Evolutionary conservation across 2,329 filamentous ascomycete species (phyloP), one percentile per base, ranked within the genome.

Genomic region (Lachnellula cervina): DNA sequence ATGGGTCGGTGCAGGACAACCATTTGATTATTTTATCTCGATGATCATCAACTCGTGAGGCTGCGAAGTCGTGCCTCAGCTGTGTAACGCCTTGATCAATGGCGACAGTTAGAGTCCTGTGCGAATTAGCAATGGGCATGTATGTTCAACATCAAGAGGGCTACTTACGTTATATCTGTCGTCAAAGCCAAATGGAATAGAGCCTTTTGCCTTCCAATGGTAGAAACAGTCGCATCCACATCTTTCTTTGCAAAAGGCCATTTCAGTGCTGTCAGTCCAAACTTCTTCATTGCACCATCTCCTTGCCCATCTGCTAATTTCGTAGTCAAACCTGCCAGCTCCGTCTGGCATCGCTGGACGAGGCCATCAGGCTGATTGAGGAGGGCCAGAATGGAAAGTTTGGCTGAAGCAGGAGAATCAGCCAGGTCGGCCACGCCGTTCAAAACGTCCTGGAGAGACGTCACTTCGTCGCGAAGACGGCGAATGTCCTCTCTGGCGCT

Each of bases 1-100:
- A 71, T 2, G 69, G 68, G 54, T 74, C 70, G 11, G 72, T 66
- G 1, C 70, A 62, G 0, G 66, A 68, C 1, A 74, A 63, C 72
- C 71, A 73, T 13, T 45, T 19, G 35, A 51, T 28, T 5, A 64
- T 56, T 2, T n/a, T 35, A 11, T 44, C 21, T n/a, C 35, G 38
- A 17, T 50, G 19, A 17, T 37, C 34, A 46, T 48, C 43, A 14
- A 37, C 7, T 23, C 48, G 49, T n/a, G 37, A 32, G 35, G 14
- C 16, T 21, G 49, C 38, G 11, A 59, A 32, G 13, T 52, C 17
- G 28, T 48, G 5, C n/a, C 42, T 54, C 21, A 59, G 21, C 17
- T 46, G 25, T 32, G 50, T 25, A 14, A 56, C 16, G 28, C 49
- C 46, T 19, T 51, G 21, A 16, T 37, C 17, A 19, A 58, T 52